phyloP scores from a whole-genome alignment of 2,329 filamentous ascomycete species.

The Aspergillus pseudonomiae region DNA sequence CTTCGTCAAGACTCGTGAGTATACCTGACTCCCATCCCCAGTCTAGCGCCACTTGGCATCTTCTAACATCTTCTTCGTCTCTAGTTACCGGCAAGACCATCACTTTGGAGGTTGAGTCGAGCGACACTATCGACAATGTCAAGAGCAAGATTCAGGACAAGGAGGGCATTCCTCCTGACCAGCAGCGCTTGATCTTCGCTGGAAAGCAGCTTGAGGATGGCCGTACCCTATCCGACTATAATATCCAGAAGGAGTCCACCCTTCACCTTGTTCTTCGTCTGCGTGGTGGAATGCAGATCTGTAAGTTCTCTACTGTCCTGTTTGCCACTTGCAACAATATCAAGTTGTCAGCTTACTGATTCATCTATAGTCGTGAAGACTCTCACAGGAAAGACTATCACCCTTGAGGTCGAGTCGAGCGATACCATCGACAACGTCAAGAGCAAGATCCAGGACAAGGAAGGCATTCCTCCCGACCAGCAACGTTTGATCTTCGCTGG shows the following conservation, averaged over 20 bases:
- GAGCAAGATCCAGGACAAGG: slow-evolving; percentile 96
- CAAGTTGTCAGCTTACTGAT: background rate
- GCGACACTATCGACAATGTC: slow-evolving; percentile 56
- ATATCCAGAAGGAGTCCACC: slow-evolving; percentile 65
- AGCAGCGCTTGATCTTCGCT: slow-evolving; percentile 62
- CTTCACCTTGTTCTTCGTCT: slow-evolving; percentile 77
- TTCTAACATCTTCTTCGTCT: slow-evolving; percentile 37
- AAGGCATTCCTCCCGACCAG: slow-evolving; percentile 94
- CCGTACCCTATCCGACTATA: slow-evolving; percentile 59
- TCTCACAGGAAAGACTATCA: slow-evolving; percentile 66
- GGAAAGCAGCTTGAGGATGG: slow-evolving; percentile 62
- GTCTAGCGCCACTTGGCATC: slow-evolving; percentile 21
- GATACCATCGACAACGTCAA: slow-evolving; percentile 98
- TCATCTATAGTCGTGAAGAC: slow-evolving; percentile 57
- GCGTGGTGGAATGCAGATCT: slow-evolving; percentile 66
- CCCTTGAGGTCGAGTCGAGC: slow-evolving; percentile 67
- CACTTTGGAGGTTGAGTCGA: slow-evolving; percentile 54
- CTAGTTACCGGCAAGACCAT: slow-evolving; percentile 64
- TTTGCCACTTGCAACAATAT: slow-evolving; percentile 17
- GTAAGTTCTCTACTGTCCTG: slow-evolving; percentile 42
- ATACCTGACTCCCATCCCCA: slow-evolving; percentile 32
- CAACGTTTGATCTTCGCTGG: slow-evolving; percentile 95
- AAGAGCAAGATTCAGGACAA: slow-evolving; percentile 64
- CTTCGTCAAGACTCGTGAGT: slow-evolving; percentile 94
- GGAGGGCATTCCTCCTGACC: slow-evolving; percentile 62